A percentile compares a stretch with the other conserved stretches of the same genome.
Evolutionary conservation across 2,329 filamentous ascomycete species (phyloP).

Genomic region (Pseudogymnoascus destructans): DNA sequence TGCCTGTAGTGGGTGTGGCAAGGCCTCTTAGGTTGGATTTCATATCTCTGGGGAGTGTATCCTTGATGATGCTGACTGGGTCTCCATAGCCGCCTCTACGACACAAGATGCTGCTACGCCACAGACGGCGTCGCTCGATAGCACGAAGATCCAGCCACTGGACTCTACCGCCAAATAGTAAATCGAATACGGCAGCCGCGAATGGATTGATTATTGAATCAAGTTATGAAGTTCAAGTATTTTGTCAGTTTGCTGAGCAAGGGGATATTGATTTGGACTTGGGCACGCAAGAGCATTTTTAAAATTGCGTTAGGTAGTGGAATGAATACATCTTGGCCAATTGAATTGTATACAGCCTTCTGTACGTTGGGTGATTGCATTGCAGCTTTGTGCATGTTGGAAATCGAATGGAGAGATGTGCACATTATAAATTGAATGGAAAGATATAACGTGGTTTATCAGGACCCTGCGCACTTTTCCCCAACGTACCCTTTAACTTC

Average conservation of each 20-base stretch:
- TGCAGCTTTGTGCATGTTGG: neutral
- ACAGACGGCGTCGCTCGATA: constrained; percentile 18
- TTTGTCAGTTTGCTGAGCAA: constrained; percentile 4
- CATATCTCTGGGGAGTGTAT: constrained; percentile 17
- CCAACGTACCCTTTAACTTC: too few relatives aligned
- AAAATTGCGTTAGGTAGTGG: constrained; percentile 1
- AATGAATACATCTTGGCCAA: constrained; percentile 3
- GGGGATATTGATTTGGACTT: neutral
- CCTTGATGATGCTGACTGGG: constrained; percentile 14
- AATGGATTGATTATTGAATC: constrained; percentile 9
- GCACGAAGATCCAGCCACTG: constrained; percentile 21
- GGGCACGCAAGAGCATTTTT: constrained; percentile 11
- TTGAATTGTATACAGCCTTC: neutral
- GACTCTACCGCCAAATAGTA: constrained; percentile 12
- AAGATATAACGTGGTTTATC: too few relatives aligned
- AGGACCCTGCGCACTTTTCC: too few relatives aligned
- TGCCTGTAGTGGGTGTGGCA: constrained; percentile 4
- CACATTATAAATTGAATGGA: too few relatives aligned
- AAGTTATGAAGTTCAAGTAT: neutral
- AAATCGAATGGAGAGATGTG: neutral
- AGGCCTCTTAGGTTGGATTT: constrained; percentile 10
- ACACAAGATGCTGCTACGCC: constrained; percentile 16
- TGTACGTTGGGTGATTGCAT: neutral
- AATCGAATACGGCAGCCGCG: neutral
- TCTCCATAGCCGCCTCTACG: constrained; percentile 17